Percentiles rank a stretch among this genome's conserved stretches.
These are phyloP conservation scores for Xylaria scruposa DNA, from an alignment of 495 filamentous ascomycete genomes.

Conservation along the genomic window DNA sequence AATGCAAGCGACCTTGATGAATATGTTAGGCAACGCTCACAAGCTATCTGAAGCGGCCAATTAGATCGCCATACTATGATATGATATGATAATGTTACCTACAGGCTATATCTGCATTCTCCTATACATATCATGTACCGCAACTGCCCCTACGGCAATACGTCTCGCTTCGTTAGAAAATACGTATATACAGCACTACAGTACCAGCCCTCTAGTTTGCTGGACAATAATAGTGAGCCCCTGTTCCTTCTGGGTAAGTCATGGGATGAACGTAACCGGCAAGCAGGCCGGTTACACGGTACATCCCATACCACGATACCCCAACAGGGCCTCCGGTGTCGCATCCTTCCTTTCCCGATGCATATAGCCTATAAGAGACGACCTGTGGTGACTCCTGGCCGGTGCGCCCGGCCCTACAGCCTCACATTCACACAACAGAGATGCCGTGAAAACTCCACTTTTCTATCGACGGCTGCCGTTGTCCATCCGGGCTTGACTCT, in stretches of 20 bases:
- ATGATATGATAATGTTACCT: neutral
- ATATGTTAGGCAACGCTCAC: neutral
- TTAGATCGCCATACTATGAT: neutral
- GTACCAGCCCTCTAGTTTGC: neutral
- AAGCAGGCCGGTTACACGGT: neutral
- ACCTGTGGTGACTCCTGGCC: neutral
- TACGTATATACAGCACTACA: neutral
- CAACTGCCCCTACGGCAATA: neutral
- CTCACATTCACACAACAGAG: neutral
- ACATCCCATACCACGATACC: neutral
- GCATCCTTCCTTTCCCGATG: neutral
- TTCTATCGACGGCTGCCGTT: neutral
- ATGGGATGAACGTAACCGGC: too few species aligned
- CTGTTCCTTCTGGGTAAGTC: neutral
- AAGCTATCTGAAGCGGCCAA: neutral
- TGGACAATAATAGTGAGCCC: neutral
- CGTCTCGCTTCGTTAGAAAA: neutral
- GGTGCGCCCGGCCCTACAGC: constrained; percentile 1
- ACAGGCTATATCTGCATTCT: neutral
- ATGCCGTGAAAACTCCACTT: constrained; percentile 8
- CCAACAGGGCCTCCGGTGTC: neutral
- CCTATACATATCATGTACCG: neutral
- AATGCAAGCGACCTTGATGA: neutral
- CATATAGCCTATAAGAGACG: neutral
- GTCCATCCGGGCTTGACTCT: neutral